phyloP scores from a whole-genome alignment of 2,329 filamentous ascomycete species.

The Aureobasidium mangrovei region DNA sequence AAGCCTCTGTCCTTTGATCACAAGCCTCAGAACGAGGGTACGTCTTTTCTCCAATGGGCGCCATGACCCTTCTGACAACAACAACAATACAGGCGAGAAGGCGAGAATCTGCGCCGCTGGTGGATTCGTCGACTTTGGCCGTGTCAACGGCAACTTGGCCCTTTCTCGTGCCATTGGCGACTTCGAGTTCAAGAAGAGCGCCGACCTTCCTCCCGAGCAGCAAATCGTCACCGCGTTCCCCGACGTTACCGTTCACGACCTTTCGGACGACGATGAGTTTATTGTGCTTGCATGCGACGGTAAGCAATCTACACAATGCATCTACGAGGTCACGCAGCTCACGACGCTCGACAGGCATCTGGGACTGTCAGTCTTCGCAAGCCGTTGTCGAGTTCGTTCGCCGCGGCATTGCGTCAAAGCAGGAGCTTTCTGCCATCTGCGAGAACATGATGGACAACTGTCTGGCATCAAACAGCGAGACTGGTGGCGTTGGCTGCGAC shows the following conservation, averaged over 20 bases:
- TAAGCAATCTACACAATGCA: constrained; percentile 37
- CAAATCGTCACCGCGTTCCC: constrained; percentile 97
- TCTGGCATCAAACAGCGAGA: constrained; percentile 93
- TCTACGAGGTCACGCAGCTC: not conserved
- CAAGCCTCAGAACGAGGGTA: constrained; percentile 97
- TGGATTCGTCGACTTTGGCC: constrained; percentile 96
- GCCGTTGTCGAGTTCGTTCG: constrained; percentile 94
- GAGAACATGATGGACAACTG: constrained; percentile 99
- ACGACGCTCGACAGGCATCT: constrained; percentile 63
- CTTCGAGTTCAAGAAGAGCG: constrained; percentile 99
- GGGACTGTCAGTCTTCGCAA: constrained; percentile 98
- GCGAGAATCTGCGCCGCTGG: constrained; percentile 91
- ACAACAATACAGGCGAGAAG: constrained; percentile 63
- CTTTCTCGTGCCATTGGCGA: constrained; percentile 95
- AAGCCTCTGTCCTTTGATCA: constrained; percentile 99
- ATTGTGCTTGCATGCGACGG: constrained; percentile 87
- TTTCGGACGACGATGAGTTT: constrained; percentile 92
- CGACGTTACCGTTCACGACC: constrained; percentile 84
- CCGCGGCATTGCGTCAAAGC: constrained; percentile 91
- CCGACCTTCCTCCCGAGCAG: constrained; percentile 91
- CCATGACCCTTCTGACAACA: constrained; percentile 16
- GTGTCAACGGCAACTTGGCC: constrained; percentile 95
- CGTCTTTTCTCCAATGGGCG: constrained; percentile 13
- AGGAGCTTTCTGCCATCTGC: constrained; percentile 88
- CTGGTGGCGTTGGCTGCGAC: constrained; percentile 93